Percentiles rank a stretch among this genome's conserved stretches.
These are phyloP conservation scores for Penicillium canariense DNA, from an alignment of 495 filamentous ascomycete genomes.

Conservation along the genomic window DNA sequence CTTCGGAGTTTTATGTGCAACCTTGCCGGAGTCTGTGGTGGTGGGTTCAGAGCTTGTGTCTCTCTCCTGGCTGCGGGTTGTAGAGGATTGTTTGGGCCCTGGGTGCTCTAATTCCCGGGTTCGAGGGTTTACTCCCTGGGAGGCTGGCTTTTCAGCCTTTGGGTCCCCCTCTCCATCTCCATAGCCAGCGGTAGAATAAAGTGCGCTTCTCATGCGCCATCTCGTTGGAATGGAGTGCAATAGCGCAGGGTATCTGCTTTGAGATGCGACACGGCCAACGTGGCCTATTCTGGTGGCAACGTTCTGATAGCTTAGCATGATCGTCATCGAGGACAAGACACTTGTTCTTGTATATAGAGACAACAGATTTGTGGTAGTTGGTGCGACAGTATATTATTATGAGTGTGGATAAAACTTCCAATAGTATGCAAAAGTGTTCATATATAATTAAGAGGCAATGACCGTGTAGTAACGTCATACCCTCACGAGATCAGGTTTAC, in stretches of 20 bases:
- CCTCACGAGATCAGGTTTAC: too few relatives aligned
- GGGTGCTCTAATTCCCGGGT: slow-evolving; percentile 18
- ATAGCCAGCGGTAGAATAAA: slow-evolving; percentile 10
- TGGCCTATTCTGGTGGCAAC: background rate
- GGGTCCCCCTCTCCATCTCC: slow-evolving; percentile 6
- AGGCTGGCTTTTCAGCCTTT: background rate
- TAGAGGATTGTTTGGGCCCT: slow-evolving; percentile 4
- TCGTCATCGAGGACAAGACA: background rate
- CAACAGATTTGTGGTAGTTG: background rate
- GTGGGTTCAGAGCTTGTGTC: too few relatives aligned
- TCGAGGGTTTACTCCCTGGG: slow-evolving; percentile 8
- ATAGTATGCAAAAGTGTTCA: background rate
- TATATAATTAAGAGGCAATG: background rate
- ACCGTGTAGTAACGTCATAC: background rate
- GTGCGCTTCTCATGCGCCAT: background rate
- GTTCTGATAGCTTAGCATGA: background rate
- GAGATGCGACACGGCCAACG: background rate
- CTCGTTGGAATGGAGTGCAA: background rate
- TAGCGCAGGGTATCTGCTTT: background rate
- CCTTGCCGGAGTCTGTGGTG: too few relatives aligned
- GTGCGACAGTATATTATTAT: too few relatives aligned
- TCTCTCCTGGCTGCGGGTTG: background rate
- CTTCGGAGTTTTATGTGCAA: too few relatives aligned
- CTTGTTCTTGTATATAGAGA: background rate
- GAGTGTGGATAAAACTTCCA: background rate